These are phyloP conservation scores for Cystobasidium slooffiae DNA, from an alignment of 1,284 basidiomycete species.

Conservation along the genomic window DNA sequence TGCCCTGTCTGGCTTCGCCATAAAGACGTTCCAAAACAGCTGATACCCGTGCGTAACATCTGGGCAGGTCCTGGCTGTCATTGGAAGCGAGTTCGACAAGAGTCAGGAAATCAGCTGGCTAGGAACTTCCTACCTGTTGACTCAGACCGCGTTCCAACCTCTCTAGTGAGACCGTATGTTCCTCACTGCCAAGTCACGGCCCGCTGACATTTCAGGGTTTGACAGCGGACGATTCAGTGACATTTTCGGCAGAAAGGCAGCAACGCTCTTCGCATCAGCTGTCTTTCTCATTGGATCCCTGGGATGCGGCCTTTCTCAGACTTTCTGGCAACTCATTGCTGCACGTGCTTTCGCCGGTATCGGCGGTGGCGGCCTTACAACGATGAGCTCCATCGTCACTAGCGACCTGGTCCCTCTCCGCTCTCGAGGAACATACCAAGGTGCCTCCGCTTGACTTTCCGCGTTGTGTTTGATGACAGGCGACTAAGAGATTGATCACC, in stretches of 20 bases:
- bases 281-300: conserved; percentile 50
- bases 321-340: conserved; percentile 48
- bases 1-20: not conserved
- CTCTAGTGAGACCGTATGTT: conserved; percentile 37
- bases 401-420: conserved; percentile 48
- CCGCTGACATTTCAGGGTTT: conserved; percentile 26
- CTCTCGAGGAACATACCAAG: conserved; percentile 49
- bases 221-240: conserved; percentile 48
- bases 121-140: conserved; percentile 41
- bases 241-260: conserved; percentile 50
- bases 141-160: conserved; percentile 48
- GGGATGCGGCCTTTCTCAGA: conserved; percentile 48
- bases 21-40: not conserved
- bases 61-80: conserved; percentile 42
- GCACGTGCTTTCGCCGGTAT: conserved; percentile 51
- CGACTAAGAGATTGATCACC: conserved; percentile 20
- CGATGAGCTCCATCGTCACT: conserved; percentile 48
- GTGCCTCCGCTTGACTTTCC: not conserved
- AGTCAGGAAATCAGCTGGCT: conserved; percentile 49
- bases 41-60: not conserved
- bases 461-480: not conserved
- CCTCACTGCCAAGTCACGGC: not conserved
- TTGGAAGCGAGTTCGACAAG: conserved; percentile 47
- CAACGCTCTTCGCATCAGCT: conserved; percentile 49
- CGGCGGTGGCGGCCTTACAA: conserved; percentile 49